Evolutionary conservation across 2,329 filamentous ascomycete genomes (phyloP), one percentile per base, ranked within the genome.

Genomic region (Trichoderma atroviride): DNA sequence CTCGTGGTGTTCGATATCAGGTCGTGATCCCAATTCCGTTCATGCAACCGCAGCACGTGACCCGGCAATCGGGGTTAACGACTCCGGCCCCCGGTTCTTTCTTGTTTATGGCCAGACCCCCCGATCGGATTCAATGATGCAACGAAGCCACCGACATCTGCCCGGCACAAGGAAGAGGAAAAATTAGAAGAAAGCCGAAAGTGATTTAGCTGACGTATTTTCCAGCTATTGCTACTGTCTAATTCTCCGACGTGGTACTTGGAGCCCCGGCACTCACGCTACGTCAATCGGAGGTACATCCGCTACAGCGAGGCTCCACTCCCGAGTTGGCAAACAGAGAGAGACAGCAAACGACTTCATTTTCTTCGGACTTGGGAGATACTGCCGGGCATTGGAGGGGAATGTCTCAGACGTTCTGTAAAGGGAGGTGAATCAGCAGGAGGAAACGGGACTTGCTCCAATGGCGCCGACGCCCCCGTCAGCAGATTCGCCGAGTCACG

Each of bases 381-480:
- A n/a, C 40, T 3, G 33, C 13, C 19, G 47, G 10, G 2, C n/a
- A 4, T 16, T 16, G 10, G 16, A 14, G n/a, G 40, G 40, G 40
- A 33, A 62, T 62, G 59, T 52, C 29, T 19, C 29, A 16, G 19
- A 29, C 19, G 11, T 19, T 29, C 9, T 40, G 33, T 40, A 4
- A 19, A 10, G 5, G n/a, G n/a, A 33, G 43, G 29, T 61, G 59
- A 61, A 33, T n/a, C n/a, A 35, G 53, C 52, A 55, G 27, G 29
- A 62, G 40, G n/a, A 29, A n/a, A 29, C 4, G 22, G 5, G 10
- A 2, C n/a, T 13, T 22, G 16, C 19, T n/a, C 4, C 3, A 57
- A 79, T 79, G 76, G 74, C 75, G 68, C 74, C 75, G 58, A 75
- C 76, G 71, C 75, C 77, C 71, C 73, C 76, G 55, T 76, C 75